Base-by-base conservation (phyloP, 768 basidiomycete species). In the Lyophyllum semitale region DNA sequence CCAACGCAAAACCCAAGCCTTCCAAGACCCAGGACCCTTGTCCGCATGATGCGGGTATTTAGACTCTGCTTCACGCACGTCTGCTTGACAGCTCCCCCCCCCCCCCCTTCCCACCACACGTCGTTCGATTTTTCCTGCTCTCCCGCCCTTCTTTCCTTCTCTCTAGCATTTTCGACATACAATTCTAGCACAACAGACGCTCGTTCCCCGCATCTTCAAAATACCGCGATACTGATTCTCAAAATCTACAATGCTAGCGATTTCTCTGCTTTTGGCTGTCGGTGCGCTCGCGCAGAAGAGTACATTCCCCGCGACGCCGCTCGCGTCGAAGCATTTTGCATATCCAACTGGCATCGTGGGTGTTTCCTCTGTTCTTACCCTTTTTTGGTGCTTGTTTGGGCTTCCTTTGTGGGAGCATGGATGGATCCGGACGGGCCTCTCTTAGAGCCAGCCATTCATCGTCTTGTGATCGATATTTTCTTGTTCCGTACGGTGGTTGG, bases 341-440 rank as follows among this genome's bases (percentile, higher is more conserved):
- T 80, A 79, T 50, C 78, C 78, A 0, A 59, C 57, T 25, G 76
- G 67, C 22, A 71, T 80, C 27, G 78, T 79, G 12, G 53, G 76
- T 69, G 32, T 17, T 18, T 20, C 33, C 35, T 35, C 26, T 50
- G 33, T 38, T 37, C 23, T 25, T 15, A 8, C 35, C 18, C 12
- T 18, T 30, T 2, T 27, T 41, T 40, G 4, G 12, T 40, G 26
- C 15, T 26, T 27, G 6, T 35, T 33, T 35, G 20, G 18, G 35
- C n/a, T 11, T 5, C 27, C 20, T 8, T 18, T 47, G 27, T n/a
- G 42, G 22, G 22, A 5, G 42, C 11, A 26, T 20, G 42, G 42
- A 11, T 23, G 11, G 42, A 17, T 15, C 20, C 11, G 2, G 22
- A 4, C 5, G n/a, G n/a, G n/a, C n/a, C n/a, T n/a, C n/a, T n/a